Conservation (phyloP, 2,329 filamentous ascomycete genomes). For the Coniochaeta sp. region DNA sequence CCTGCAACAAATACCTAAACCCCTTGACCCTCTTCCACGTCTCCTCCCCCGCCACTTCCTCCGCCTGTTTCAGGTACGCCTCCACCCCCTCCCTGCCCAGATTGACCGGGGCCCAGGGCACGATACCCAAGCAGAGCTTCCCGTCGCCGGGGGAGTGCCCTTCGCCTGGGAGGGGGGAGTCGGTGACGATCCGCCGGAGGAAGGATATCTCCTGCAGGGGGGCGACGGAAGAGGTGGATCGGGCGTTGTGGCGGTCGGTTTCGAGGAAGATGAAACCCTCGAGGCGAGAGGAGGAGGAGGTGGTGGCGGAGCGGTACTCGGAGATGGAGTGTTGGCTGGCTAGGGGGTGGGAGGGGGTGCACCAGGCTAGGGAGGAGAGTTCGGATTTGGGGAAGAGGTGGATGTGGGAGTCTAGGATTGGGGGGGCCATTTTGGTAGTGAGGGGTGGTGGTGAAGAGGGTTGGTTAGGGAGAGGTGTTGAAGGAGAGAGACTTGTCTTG, state of each 20-base stretch:
- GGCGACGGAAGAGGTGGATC: conserved; percentile 53
- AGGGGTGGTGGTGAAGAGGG: not conserved
- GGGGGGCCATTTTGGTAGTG: conserved; percentile 24
- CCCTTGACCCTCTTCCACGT: conserved; percentile 66
- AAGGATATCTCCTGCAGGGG: conserved; percentile 68
- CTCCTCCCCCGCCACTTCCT: conserved; percentile 51
- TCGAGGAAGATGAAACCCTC: conserved; percentile 21
- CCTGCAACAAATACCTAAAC: conserved; percentile 77
- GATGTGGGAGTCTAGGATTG: conserved; percentile 84
- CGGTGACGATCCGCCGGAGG: conserved; percentile 58
- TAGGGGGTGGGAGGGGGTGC: conserved; percentile 50
- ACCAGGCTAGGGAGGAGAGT: conserved; percentile 63
- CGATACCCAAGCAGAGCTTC: conserved; percentile 57
- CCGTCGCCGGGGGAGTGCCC: conserved; percentile 47
- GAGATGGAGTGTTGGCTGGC: conserved; percentile 56
- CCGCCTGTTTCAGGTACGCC: conserved; percentile 56
- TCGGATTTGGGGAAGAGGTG: conserved; percentile 75
- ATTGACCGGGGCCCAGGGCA: conserved; percentile 82
- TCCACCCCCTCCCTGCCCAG: conserved; percentile 53
- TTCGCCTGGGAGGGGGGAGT: conserved; percentile 47
- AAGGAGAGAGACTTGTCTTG: no score
- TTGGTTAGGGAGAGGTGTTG: no score
- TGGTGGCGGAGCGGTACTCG: conserved; percentile 50
- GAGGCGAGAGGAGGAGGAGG: conserved; percentile 30
- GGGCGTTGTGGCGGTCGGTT: conserved; percentile 34